Evolutionary conservation across 2,329 filamentous ascomycete species (phyloP).

Genomic region (Exophiala mesophila): DNA sequence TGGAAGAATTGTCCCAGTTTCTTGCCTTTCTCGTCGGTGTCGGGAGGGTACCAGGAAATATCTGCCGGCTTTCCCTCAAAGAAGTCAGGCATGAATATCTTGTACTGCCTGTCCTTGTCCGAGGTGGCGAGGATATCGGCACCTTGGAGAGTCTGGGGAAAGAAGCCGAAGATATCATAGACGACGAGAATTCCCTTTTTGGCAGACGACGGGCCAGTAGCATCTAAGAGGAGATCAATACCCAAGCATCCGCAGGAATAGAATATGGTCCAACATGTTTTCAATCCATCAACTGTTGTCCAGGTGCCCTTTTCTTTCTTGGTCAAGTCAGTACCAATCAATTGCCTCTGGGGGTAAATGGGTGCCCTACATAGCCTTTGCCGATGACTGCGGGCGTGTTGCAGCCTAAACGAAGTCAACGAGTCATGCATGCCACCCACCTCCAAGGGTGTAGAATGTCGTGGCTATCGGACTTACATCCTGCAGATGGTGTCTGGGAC

Average conservation of each 20-base stretch:
- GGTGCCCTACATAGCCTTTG: conserved; percentile 13
- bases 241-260: conserved; percentile 6
- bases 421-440: too few species aligned
- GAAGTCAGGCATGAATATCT: conserved; percentile 87
- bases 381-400: conserved; percentile 20
- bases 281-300: conserved; percentile 56
- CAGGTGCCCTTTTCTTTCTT: conserved; percentile 50
- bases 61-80: conserved; percentile 70
- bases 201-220: conserved; percentile 52
- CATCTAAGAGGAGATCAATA: conserved; percentile 36
- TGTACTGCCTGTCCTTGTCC: conserved; percentile 68
- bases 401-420: too few species aligned
- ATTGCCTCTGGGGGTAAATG: neutral
- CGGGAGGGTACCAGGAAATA: conserved; percentile 57
- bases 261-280: conserved; percentile 48
- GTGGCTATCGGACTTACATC: conserved; percentile 6
- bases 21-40: conserved; percentile 56
- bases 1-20: conserved; percentile 58
- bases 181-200: conserved; percentile 55
- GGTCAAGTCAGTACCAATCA: neutral
- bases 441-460: neutral
- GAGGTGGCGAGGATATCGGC: conserved; percentile 58
- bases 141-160: conserved; percentile 58
- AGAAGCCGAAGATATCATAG: conserved; percentile 56
- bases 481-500: conserved; percentile 19